Evolutionary conservation across 225 moss, liverwort and hornwort genomes (phyloP), one percentile per base, ranked within the genome.

Genomic region (Thuidium tamariscinum): DNA sequence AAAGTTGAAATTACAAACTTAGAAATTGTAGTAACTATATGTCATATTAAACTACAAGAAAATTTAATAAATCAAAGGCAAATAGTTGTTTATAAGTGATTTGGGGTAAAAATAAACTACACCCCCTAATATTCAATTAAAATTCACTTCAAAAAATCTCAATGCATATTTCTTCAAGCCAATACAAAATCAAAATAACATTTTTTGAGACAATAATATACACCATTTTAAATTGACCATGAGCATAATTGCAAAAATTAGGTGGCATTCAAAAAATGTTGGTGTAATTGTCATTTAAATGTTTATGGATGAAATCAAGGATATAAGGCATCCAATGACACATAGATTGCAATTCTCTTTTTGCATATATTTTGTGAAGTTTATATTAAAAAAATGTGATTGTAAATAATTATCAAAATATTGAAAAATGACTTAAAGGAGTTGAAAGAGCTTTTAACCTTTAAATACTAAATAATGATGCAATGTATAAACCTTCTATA

Each of bases 1-100:
- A 15, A 68, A 44, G 3, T 16, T 8, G 27, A 44, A 71, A 44
- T 44, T 29, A 2, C 5, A 27, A 44, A 10, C 3, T 1, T 44
- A 27, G 29, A 70, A 29, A 9, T 71, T 71, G 16, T 27, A 9
- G 29, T 17, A 44, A n/a, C n/a, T n/a, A n/a, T 46, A 29, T 27
- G 10, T 10, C 10, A 46, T 2, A 71, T 44, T 71, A 17, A 46
- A 16, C 3, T 46, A 5, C 1, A 0, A 29, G 0, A 0, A 27
- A 44, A 29, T 71, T 71, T 10, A 44, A 71, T 42, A 44, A 37
- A 67, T 37, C n/a, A n/a, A n/a, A n/a, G n/a, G n/a, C n/a, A n/a
- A n/a, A n/a, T n/a, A 37, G 6, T 67, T 37, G 22, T 37, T 67
- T 37, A 21, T 19, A 66, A 21, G 37, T 36, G 22, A 67, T 37